Evolutionary conservation across 192 early-diverging fungal species (phyloP), one percentile per base, ranked within the genome.

Genomic region (Backusella tuberculispora): DNA sequence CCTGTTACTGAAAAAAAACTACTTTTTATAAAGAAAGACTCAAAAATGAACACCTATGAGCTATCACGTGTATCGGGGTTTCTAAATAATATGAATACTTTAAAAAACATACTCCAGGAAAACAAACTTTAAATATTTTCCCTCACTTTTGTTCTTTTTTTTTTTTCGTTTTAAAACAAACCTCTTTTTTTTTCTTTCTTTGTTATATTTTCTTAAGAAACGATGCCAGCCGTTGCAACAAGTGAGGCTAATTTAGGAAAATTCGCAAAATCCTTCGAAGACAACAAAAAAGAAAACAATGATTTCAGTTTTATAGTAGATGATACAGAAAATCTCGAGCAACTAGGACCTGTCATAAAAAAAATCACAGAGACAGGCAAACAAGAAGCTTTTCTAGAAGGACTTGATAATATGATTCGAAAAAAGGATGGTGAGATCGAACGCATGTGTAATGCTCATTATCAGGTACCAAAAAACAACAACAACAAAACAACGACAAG

Each of bases 341-440:
- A 94, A 76, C 85, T 95, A 4, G 93, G 93, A 0, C 93, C 93
- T 42, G 87, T 93, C 38, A 95, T 99, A 78, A 97, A 96, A 78
- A 92, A 92, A 9, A 92, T 99, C 37, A 91, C 95, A 71, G 92
- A 94, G 43, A 85, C 92, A 46, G 91, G 91, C 68, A 92, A 93
- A 79, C 92, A 97, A 81, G 91, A 93, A 50, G 86, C 90, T 38
- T 98, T 98, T 72, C 80, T 91, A n/a, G 93, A 97, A 45, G 93
- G 95, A 66, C 87, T 99, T 15, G 85, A 89, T 40, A 44, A 84
- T 43, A 95, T 98, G 78, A 92, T 95, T 34, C 84, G 89, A 65
- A 88, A 89, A 65, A 99, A 99, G 74, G 97, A 98, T 74, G 87
- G 88, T 40, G 98, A 99, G 81, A 99, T 99, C 73, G 97, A 98